Evolutionary conservation across 768 basidiomycete species (phyloP), one percentile per base, ranked within the genome.

Genomic region (Pleurotus tuoliensis): DNA sequence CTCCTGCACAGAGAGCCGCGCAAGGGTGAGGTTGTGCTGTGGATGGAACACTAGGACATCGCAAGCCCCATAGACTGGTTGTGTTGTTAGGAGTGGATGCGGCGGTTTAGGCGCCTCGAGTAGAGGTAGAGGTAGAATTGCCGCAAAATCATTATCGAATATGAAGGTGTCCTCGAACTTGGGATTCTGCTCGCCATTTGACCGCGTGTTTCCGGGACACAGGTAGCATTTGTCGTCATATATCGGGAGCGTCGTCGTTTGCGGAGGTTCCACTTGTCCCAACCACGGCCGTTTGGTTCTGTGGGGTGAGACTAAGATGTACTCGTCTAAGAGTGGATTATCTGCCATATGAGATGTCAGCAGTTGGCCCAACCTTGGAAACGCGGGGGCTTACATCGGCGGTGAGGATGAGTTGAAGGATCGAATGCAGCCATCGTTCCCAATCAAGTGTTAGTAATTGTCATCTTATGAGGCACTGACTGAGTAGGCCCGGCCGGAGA

Each of bases 271-370:
- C 1, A 84, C 83, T 67, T 95, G 92, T 27, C 94, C 94, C 40
- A 86, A 79, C 94, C 94, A 97, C 12, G 94, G 94, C 16, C 94
- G 84, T 64, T 90, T 92, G 6, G 79, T 92, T 51, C 94, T 88
- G 69, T 96, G 94, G 0, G 94, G 92, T 39, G 92, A 94, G 37
- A 94, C 88, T 34, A 95, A 83, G 55, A 94, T 73, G 65, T 90
- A 78, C 62, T 87, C 87, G 57, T 82, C 80, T 0, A 82, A 85
- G 57, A 95, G 79, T 3, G 93, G 91, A 64, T 95, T 95, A 67
- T 82, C 92, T 94, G 64, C 27, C 54, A 54, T 40, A 49, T 58
- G 37, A 58, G 38, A 51, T 16, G 27, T 44, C 16, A 38, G 51
- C 40, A 57, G 38, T 27, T 40, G 49, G 30, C 38, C 59, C 60